Evolutionary conservation across 2,329 filamentous ascomycete genomes (phyloP), one percentile per base, ranked within the genome.

Genomic region (Pseudogymnoascus sp.): DNA sequence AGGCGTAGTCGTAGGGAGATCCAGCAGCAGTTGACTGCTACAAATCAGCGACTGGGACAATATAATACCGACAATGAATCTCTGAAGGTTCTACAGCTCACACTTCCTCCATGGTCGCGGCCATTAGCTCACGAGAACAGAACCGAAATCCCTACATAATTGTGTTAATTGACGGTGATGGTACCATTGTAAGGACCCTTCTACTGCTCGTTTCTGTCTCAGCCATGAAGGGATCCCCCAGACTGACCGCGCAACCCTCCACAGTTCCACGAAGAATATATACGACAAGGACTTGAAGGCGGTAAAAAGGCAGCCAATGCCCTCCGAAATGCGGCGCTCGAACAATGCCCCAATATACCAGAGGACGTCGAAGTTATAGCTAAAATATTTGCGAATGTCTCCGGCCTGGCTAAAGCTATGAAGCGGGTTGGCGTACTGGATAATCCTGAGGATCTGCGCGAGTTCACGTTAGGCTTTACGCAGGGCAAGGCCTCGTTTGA

Each of bases 161-260:
- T 67, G 79, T 86, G 40, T 71, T 87, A 67, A 81, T 88, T 68
- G 86, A 88, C 71, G 86, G 85, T 38, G 81, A 88, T 71, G 82
- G 83, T 50, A 77, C 86, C 64, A 75, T 86, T 72, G 85, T 87
- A 70, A 72, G 78, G 67, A 19, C 19, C 21, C 61, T 50, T 26
- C 14, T 6, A 6, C 11, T 44, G 61, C 40, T 3, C 62, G 68
- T 62, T 62, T 3, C 10, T 56, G 26, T 56, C 50, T 33, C 26
- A 56, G 50, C 29, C 16, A 11, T 11, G 8, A 33, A 7, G 7
- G 19, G 29, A 33, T 13, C 26, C 50, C 10, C 21, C n/a, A 19
- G n/a, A 19, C 50, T 56, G 50, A 56, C 50, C 8, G 6, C 29
- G 4, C 13, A 10, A 10, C 37, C 47, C 50, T 65, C 44, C 59